Percentiles rank a stretch among this genome's conserved stretches.
Evolutionary conservation across 345 rosid species (phyloP).

Genomic region (Clausena lansium): DNA sequence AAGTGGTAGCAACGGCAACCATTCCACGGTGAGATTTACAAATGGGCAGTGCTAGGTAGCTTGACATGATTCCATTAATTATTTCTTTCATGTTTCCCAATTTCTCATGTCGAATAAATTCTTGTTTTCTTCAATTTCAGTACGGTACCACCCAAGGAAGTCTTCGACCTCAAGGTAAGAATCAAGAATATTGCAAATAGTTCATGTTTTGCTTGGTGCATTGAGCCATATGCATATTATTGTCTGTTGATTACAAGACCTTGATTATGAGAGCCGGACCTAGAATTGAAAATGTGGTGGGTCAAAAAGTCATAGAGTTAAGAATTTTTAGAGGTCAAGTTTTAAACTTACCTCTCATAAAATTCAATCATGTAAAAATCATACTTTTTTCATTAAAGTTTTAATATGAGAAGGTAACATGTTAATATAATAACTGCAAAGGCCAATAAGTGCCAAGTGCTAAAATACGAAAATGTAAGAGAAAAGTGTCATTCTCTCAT

Average conservation of each 20-base stretch:
- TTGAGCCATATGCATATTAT: too few relatives aligned
- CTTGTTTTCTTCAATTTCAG: slow-evolving; percentile 19
- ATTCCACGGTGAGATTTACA: slow-evolving; percentile 25
- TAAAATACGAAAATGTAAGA: too few relatives aligned
- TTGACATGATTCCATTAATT: too few relatives aligned
- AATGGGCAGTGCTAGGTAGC: not conserved
- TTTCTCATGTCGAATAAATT: not conserved
- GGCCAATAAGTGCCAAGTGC: too few relatives aligned
- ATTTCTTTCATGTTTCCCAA: not conserved
- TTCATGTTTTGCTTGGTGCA: not conserved
- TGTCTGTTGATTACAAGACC: not conserved
- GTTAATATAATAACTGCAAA: too few relatives aligned
- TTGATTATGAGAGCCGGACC: not conserved
- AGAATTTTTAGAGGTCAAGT: not conserved
- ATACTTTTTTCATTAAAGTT: too few relatives aligned
- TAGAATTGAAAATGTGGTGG: not conserved
- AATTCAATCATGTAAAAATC: too few relatives aligned
- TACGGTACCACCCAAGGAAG: slow-evolving; percentile 53
- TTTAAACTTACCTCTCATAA: too few relatives aligned
- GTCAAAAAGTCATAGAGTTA: not conserved
- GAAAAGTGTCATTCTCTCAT: too few relatives aligned
- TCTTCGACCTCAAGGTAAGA: slow-evolving; percentile 51
- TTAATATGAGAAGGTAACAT: too few relatives aligned
- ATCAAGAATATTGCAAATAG: not conserved
- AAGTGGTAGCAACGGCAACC: slow-evolving; percentile 2